A percentile compares a stretch with the other conserved stretches of the same genome.
Evolutionary conservation across 1,139 yeast species (phyloP).

Genomic region (Lizanozyma gosingica): DNA sequence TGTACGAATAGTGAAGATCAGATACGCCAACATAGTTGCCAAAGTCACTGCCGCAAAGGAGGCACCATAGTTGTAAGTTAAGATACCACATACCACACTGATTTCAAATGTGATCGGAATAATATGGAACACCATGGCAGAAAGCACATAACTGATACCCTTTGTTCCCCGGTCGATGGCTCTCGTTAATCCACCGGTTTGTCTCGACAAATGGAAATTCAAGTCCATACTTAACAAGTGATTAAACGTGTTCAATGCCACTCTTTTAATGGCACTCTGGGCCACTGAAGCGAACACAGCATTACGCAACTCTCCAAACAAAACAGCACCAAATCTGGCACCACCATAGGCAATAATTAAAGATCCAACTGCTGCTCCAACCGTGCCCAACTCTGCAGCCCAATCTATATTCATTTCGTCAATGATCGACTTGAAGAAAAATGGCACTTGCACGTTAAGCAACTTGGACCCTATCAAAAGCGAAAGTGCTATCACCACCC

Average conservation of each 20-base stretch:
- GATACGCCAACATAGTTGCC: slow-evolving; percentile 78
- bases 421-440: slow-evolving; percentile 79
- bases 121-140: slow-evolving; percentile 96
- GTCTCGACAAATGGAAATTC: slow-evolving; percentile 82
- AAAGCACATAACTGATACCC: slow-evolving; percentile 86
- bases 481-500: slow-evolving; percentile 70
- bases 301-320: slow-evolving; percentile 89
- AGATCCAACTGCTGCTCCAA: slow-evolving; percentile 57
- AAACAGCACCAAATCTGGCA: slow-evolving; percentile 88
- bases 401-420: slow-evolving; percentile 93
- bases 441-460: slow-evolving; percentile 91
- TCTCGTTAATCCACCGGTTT: slow-evolving; percentile 92
- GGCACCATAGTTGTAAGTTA: slow-evolving; percentile 85
- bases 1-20: slow-evolving; percentile 79
- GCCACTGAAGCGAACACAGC: slow-evolving; percentile 95
- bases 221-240: slow-evolving; percentile 80
- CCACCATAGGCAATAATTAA: slow-evolving; percentile 85
- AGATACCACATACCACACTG: slow-evolving; percentile 83
- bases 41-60: slow-evolving; percentile 86
- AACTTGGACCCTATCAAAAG: slow-evolving; percentile 73
- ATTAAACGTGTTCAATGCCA: slow-evolving; percentile 78
- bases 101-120: slow-evolving; percentile 90
- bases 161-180: slow-evolving; percentile 98
- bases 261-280: slow-evolving; percentile 86
- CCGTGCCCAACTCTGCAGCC: slow-evolving; percentile 53